These are phyloP conservation scores for Yamadazyma philogaea DNA, from an alignment of 805 yeast genomes.

Conservation along the genomic window DNA sequence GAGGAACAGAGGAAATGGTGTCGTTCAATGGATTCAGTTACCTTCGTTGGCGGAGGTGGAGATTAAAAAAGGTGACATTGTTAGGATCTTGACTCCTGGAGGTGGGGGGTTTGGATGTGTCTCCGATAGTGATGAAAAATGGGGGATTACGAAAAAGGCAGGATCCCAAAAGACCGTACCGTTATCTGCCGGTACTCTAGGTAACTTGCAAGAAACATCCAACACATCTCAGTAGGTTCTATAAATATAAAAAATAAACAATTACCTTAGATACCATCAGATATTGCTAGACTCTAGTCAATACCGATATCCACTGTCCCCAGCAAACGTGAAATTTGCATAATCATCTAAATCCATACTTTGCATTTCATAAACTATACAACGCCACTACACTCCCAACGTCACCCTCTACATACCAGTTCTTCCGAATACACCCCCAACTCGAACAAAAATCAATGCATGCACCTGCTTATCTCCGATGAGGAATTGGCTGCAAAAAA, in stretches of 20 bases:
- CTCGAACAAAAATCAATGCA: too few species aligned
- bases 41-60: conserved; percentile 66
- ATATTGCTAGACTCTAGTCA: not conserved
- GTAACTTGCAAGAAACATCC: conserved; percentile 19
- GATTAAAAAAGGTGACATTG: conserved; percentile 60
- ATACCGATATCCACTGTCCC: too few species aligned
- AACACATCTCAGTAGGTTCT: conserved; percentile 20
- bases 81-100: conserved; percentile 73
- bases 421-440: too few species aligned
- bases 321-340: too few species aligned
- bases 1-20: conserved; percentile 26
- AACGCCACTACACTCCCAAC: too few species aligned
- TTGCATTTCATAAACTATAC: too few species aligned
- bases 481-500: conserved; percentile 5
- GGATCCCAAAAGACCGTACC: not conserved
- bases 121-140: conserved; percentile 16
- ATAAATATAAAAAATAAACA: not conserved
- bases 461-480: too few species aligned
- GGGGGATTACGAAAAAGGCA: conserved; percentile 10
- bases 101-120: conserved; percentile 74
- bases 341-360: too few species aligned
- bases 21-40: conserved; percentile 22
- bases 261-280: not conserved
- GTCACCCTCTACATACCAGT: too few species aligned
- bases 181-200: conserved; percentile 21